phyloP scores from a whole-genome alignment of 2,329 filamentous ascomycete species.

The Aspergillus amoenus region DNA sequence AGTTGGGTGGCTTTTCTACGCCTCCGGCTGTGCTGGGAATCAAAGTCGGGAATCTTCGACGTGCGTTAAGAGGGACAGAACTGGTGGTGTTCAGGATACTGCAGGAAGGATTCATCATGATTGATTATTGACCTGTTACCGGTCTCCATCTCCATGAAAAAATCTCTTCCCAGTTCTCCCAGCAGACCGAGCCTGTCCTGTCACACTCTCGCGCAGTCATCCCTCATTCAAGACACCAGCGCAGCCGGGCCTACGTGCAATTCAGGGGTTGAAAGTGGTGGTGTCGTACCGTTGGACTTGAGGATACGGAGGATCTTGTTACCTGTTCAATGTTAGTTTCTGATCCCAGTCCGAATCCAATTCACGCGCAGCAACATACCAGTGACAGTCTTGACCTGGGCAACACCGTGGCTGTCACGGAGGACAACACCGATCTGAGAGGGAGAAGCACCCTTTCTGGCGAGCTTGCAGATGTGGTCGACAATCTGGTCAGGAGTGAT shows the following conservation, averaged over 20 bases:
- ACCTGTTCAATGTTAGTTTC: slow-evolving; percentile 60
- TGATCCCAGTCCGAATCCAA: neutral
- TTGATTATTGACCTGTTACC: slow-evolving; percentile 3
- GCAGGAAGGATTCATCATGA: neutral
- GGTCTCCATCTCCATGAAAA: slow-evolving; percentile 3
- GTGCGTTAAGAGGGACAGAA: neutral
- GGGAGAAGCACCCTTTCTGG: slow-evolving; percentile 97
- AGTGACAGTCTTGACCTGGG: slow-evolving; percentile 96
- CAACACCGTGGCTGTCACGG: slow-evolving; percentile 95
- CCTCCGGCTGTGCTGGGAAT: neutral
- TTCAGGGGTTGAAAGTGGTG: slow-evolving; percentile 17
- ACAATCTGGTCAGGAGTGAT: slow-evolving; percentile 97
- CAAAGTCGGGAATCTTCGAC: neutral
- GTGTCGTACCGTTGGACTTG: slow-evolving; percentile 84
- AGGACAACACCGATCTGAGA: slow-evolving; percentile 99
- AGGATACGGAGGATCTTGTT: slow-evolving; percentile 99
- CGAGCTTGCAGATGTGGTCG: slow-evolving; percentile 98
- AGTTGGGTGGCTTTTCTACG: slow-evolving; percentile 1
- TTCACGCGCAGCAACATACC: slow-evolving; percentile 58
- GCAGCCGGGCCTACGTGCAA: slow-evolving; percentile 2
- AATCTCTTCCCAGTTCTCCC: neutral
- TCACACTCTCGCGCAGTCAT: neutral
- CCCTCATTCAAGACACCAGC: slow-evolving; percentile 1
- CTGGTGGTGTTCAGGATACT: neutral
- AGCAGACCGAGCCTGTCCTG: neutral